Evolutionary conservation across 148 eudicot species (phyloP), one percentile per base, ranked within the genome.

Genomic region (Rhododendron ovatum): DNA sequence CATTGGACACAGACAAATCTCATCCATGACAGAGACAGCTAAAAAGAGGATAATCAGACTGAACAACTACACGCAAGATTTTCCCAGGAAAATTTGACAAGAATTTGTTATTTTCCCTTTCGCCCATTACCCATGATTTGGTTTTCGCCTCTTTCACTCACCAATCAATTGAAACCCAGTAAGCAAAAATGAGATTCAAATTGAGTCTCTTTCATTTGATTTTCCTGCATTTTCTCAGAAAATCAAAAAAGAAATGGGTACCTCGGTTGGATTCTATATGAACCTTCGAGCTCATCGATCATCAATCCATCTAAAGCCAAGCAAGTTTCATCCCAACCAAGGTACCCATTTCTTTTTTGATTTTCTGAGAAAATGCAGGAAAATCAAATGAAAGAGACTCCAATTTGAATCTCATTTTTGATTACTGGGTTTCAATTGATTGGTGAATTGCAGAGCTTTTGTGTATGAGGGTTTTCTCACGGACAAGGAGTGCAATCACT

Each of bases 281-380:
- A 85, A 88, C 86, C 81, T 28, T 77, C 86, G 4, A 86, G 92
- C 76, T 77, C 84, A 8, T 89, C 92, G 22, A 94, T 91, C 88
- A 83, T 96, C 90, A 92, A 95, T 87, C 99, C 99, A 35, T 94
- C 95, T 1, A 96, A 94, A 91, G 98, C 92, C 89, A 93, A 91
- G 89, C 95, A 92, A 61, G 10, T 22, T 24, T 20, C 26, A 61
- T 6, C 22, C 67, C 67, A 61, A 89, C 99, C 99, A 85, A 96
- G 98, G 99, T 96, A 15, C 74, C 28, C 28, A 28, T 53, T 67
- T 73, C 37, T 84, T 59, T 61, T 47, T 69, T 22, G 1, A 61
- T 61, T 22, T 10, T 61, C 28, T 6, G 13, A 39, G 41, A 39
- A 39, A 39, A 39, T 39, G 41, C 41, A 39, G 41, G 41, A 39